Evolutionary conservation across 441 rosid species (phyloP).

Genomic region (Erysimum pusillum): DNA sequence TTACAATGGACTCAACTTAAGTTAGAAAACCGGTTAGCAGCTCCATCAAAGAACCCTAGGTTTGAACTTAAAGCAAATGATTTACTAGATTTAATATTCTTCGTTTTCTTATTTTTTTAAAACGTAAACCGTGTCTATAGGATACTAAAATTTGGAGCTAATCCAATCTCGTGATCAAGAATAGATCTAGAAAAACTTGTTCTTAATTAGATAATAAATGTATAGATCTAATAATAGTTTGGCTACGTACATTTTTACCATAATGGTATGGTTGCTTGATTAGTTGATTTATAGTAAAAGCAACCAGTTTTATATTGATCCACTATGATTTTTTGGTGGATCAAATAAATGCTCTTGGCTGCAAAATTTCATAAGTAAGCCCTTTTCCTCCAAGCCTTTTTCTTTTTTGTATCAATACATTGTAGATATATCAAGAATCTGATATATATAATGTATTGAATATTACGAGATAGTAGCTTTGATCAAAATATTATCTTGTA

Average conservation of each 20-base stretch:
- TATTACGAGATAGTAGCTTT: not conserved
- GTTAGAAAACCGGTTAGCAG: not conserved
- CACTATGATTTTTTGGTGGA: slow-evolving; percentile 11
- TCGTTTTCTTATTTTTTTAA: not conserved
- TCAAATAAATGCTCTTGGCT: slow-evolving; percentile 3
- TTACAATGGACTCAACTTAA: not conserved
- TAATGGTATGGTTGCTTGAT: slow-evolving; percentile 6
- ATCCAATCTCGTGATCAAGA: slow-evolving; percentile 26
- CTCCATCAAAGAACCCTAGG: slow-evolving; percentile 17
- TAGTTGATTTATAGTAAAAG: slow-evolving; percentile 12
- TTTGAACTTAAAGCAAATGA: slow-evolving; percentile 2
- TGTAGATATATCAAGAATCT: not conserved
- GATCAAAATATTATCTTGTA: not conserved
- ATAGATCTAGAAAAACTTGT: not conserved
- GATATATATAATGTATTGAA: not conserved
- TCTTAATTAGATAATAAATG: slow-evolving; percentile 7
- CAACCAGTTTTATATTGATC: not conserved
- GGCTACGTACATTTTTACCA: not conserved
- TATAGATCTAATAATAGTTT: not conserved
- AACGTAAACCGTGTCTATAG: slow-evolving; percentile 11
- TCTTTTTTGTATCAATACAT: not conserved
- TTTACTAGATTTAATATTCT: not conserved
- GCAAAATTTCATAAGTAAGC: not conserved
- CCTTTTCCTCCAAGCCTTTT: not conserved
- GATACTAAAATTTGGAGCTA: slow-evolving; percentile 10